A percentile compares a stretch with the other conserved stretches of the same genome.
Conservation (phyloP, 176 grass and related monocot genomes). For the Oryza glumipatula region DNA sequence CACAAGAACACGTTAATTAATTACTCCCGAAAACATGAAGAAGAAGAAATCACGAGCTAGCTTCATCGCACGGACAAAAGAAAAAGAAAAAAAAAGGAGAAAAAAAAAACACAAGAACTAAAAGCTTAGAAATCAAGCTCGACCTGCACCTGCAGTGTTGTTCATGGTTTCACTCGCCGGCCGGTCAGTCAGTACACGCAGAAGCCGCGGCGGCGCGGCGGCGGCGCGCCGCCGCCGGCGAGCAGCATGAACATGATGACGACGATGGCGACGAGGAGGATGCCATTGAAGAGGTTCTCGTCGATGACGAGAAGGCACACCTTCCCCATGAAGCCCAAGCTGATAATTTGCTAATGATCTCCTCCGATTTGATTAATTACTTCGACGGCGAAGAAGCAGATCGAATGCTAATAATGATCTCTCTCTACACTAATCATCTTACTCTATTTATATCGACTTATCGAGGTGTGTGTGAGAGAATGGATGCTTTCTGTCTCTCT, state of each 20-base stretch:
- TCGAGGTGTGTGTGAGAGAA: not conserved
- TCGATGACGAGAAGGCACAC: slow-evolving; percentile 40
- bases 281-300: slow-evolving; percentile 16
- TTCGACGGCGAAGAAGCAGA: not conserved
- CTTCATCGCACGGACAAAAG: too few species aligned
- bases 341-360: not conserved
- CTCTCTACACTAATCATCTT: not conserved
- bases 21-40: not conserved
- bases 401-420: not conserved
- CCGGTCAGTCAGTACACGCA: not conserved
- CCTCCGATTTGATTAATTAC: not conserved
- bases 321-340: slow-evolving; percentile 41
- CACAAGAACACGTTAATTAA: not conserved
- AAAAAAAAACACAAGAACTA: too few species aligned
- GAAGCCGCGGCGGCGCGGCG: slow-evolving; percentile 18
- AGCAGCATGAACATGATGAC: not conserved
- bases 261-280: slow-evolving; percentile 30
- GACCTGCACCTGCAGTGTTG: too few species aligned
- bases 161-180: too few species aligned
- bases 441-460: not conserved
- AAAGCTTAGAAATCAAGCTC: too few species aligned
- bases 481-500: not conserved
- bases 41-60: not conserved
- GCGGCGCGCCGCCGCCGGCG: not conserved
- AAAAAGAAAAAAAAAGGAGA: too few species aligned